Conservation (phyloP, 2,329 filamentous ascomycete species). For the Sclerotinia borealis region DNA sequence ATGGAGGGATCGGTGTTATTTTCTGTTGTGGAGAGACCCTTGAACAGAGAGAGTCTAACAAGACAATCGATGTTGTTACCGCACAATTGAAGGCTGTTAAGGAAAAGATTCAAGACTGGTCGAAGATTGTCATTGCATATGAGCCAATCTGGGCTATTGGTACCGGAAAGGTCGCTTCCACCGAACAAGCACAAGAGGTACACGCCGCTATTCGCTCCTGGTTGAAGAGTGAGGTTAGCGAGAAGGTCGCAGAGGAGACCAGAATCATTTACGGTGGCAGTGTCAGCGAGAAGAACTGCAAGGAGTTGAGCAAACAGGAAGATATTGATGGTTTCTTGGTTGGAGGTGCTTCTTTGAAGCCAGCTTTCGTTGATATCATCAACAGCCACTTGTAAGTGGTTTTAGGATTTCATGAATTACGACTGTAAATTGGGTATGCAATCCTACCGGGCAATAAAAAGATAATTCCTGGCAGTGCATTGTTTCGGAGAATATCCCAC, state of each 20-base stretch:
- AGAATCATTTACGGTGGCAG: constrained; percentile 95
- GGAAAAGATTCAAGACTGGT: constrained; percentile 79
- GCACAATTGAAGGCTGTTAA: constrained; percentile 77
- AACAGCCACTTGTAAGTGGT: constrained; percentile 44
- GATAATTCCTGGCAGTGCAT: neutral
- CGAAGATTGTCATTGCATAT: constrained; percentile 92
- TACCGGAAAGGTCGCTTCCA: constrained; percentile 88
- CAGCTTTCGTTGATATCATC: constrained; percentile 74
- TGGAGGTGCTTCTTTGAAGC: constrained; percentile 93
- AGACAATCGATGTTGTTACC: constrained; percentile 82
- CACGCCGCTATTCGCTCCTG: constrained; percentile 88
- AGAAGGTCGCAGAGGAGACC: constrained; percentile 74
- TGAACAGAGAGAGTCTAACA: constrained; percentile 79
- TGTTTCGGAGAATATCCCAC: neutral
- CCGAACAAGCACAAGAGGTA: constrained; percentile 86
- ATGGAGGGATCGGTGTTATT: constrained; percentile 83
- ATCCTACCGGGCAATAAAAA: neutral
- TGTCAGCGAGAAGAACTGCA: constrained; percentile 97
- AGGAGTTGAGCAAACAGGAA: constrained; percentile 80
- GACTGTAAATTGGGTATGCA: constrained; percentile 15
- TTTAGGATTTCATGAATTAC: constrained; percentile 16
- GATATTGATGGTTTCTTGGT: constrained; percentile 99
- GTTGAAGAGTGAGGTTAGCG: constrained; percentile 71
- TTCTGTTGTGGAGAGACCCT: constrained; percentile 96
- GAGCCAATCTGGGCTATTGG: constrained; percentile 97